Evolutionary conservation across 805 yeast genomes (phyloP), one percentile per base, ranked within the genome.

Genomic region (Candida sphagnicola): DNA sequence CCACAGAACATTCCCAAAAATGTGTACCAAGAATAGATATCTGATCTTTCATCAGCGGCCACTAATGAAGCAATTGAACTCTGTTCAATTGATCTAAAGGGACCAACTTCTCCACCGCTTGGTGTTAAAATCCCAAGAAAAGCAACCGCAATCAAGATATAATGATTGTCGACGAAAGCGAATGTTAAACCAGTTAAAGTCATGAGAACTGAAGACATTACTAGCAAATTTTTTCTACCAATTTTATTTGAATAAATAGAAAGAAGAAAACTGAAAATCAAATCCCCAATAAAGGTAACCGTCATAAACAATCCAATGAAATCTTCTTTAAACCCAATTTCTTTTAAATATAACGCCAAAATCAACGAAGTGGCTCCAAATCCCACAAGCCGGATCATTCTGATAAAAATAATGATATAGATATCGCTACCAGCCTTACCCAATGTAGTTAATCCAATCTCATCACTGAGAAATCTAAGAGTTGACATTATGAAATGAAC

Each of bases 31-130:
- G 80, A 75, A 47, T 70, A 77, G n/a, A 74, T 59, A 47, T 77
- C 82, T 0, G 80, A 65, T 38, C 80, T 53, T 21, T 67, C 57
- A 8, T 61, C 62, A 12, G 60, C 48, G 5, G 64, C 54, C 4
- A 67, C 62, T 41, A 77, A 50, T 13, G 75, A 71, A 0, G 81
- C 78, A 26, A 77, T 59, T 1, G 74, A 53, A 21, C 75, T 62
- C 44, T 76, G 80, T 47, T 77, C 83, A n/a, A 77, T 58, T 6
- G 79, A 70, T 42, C 80, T 59, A 53, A 76, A 77, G 1, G 82
- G 78, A 0, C 82, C 81, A 17, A 74, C 77, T 42, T 77, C 83
- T 4, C 72, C 72, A 3, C 82, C 82, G n/a, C 72, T 61, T 2
- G 80, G 79, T 2, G 80, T 74, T 17, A 77, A 60, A n/a, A 75